phyloP scores from a whole-genome alignment of 441 rosid genomes.

The Metrosideros polymorpha region DNA sequence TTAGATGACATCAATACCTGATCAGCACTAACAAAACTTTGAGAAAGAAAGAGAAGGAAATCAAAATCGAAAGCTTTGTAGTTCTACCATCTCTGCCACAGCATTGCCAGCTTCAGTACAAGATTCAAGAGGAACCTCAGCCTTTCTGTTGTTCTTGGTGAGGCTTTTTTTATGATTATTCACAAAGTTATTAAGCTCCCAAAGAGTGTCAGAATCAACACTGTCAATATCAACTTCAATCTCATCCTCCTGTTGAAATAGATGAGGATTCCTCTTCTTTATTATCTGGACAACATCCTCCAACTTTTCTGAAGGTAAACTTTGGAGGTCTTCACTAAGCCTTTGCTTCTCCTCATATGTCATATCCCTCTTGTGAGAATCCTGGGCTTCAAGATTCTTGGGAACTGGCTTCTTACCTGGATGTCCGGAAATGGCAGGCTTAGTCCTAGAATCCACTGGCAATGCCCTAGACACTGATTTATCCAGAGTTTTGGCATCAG shows the following conservation, averaged over 20 bases:
- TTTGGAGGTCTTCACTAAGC: constrained; percentile 83
- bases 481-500: constrained; percentile 63
- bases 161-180: constrained; percentile 84
- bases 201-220: constrained; percentile 94
- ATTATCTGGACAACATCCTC: constrained; percentile 87
- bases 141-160: constrained; percentile 91
- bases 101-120: constrained; percentile 47
- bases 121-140: constrained; percentile 75
- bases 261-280: constrained; percentile 79
- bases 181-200: constrained; percentile 97
- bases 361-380: constrained; percentile 96
- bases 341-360: constrained; percentile 98
- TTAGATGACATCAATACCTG: neutral
- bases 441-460: constrained; percentile 29
- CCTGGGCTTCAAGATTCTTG: constrained; percentile 94
- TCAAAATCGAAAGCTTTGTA: neutral
- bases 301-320: constrained; percentile 84
- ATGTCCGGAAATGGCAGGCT: constrained; percentile 54
- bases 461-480: constrained; percentile 60
- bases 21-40: neutral
- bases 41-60: neutral
- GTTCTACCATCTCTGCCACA: constrained; percentile 47
- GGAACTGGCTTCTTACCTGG: constrained; percentile 71
- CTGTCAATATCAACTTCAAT: constrained; percentile 98
- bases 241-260: constrained; percentile 78